These are phyloP conservation scores for Geranomyces variabilis DNA, from an alignment of 192 early-diverging fungal species.

Conservation along the genomic window DNA sequence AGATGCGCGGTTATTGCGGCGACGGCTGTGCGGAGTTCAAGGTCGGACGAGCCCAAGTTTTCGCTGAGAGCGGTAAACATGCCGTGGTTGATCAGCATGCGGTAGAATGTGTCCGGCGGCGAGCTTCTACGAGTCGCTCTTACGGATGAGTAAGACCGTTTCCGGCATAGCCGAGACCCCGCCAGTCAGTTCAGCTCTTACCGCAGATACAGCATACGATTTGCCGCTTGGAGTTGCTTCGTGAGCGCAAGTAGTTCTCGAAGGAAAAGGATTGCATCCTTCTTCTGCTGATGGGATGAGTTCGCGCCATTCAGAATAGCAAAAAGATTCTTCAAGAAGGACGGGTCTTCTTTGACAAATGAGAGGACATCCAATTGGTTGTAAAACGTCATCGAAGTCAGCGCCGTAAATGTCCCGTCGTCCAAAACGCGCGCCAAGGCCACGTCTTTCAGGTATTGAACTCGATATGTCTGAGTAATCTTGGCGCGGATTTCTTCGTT, in stretches of 20 bases:
- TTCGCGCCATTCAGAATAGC: constrained; percentile 53
- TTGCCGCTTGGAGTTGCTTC: constrained; percentile 66
- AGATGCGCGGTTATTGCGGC: constrained; percentile 72
- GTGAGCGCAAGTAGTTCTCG: constrained; percentile 78
- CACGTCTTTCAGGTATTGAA: constrained; percentile 87
- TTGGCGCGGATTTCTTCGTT: constrained; percentile 71
- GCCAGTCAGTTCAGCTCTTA: constrained; percentile 22
- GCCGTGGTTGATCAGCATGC: constrained; percentile 75
- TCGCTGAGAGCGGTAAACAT: constrained; percentile 78
- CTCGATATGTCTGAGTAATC: constrained; percentile 84
- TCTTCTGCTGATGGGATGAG: constrained; percentile 57
- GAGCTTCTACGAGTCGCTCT: constrained; percentile 2
- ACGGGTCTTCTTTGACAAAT: constrained; percentile 69
- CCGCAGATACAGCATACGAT: constrained; percentile 69
- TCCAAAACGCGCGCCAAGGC: constrained; percentile 77
- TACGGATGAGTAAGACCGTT: not conserved
- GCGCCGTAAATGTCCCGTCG: constrained; percentile 71
- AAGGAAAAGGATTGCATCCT: constrained; percentile 78
- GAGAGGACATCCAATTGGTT: constrained; percentile 85
- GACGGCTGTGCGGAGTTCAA: constrained; percentile 62
- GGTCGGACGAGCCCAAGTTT: constrained; percentile 62
- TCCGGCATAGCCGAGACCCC: not conserved
- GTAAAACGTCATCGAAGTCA: constrained; percentile 78
- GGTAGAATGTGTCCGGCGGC: constrained; percentile 36
- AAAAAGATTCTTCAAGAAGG: constrained; percentile 74